Conservation (phyloP, 495 filamentous ascomycete genomes). For the Aspergillus steynii region DNA sequence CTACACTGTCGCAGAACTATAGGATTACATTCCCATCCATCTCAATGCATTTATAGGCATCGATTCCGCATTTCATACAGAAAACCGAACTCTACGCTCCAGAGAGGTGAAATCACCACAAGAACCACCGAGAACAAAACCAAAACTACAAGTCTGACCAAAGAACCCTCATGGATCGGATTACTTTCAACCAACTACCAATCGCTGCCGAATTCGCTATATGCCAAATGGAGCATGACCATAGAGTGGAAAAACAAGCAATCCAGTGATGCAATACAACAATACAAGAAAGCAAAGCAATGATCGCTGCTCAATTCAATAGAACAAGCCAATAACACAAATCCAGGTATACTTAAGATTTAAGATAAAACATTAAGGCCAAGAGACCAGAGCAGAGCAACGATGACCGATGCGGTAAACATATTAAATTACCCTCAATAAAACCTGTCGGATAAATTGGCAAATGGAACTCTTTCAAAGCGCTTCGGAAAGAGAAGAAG, state of each 20-base stretch:
- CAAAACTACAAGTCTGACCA: too few species aligned
- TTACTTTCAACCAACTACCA: too few species aligned
- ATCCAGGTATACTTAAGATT: neutral
- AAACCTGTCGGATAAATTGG: conserved; percentile 11
- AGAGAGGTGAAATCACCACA: too few species aligned
- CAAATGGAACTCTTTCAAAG: conserved; percentile 5
- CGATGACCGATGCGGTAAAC: conserved; percentile 5
- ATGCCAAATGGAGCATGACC: neutral
- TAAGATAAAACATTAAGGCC: neutral
- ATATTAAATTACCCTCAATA: conserved; percentile 28
- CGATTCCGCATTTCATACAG: too few species aligned
- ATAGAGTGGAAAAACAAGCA: neutral
- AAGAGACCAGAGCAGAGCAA: neutral
- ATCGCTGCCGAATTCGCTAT: neutral
- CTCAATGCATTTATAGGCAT: too few species aligned
- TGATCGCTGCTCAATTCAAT: neutral
- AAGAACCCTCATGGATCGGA: too few species aligned
- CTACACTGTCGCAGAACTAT: too few species aligned
- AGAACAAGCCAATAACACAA: neutral
- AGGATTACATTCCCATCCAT: too few species aligned
- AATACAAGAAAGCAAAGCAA: neutral
- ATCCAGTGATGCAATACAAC: too few species aligned
- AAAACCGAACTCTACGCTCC: too few species aligned
- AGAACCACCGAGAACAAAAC: too few species aligned
- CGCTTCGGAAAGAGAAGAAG: conserved; percentile 6